phyloP scores from a whole-genome alignment of 2,329 filamentous ascomycete genomes.

The Nothomitra cinnamomea region DNA sequence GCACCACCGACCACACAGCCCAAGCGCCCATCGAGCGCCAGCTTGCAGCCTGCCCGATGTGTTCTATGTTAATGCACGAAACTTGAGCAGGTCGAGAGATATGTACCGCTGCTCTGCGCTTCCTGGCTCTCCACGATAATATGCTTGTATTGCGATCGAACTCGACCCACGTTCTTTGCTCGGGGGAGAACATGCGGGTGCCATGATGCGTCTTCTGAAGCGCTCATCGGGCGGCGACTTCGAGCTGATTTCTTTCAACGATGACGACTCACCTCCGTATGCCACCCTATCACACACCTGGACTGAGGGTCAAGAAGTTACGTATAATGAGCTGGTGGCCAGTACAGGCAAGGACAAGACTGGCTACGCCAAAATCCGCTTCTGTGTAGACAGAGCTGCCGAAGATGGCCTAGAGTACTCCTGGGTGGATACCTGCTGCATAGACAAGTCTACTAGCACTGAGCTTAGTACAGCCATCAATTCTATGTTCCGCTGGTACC shows the following conservation, averaged over 20 bases:
- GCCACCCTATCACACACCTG: neutral
- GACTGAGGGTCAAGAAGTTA: neutral
- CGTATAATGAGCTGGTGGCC: neutral
- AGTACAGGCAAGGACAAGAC: neutral
- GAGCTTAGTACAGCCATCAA: conserved; percentile 5
- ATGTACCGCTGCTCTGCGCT: no score
- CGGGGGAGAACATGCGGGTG: no score
- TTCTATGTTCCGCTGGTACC: conserved; percentile 4
- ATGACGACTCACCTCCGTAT: neutral
- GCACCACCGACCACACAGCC: no score
- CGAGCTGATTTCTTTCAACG: neutral
- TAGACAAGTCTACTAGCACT: neutral
- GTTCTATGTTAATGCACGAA: no score
- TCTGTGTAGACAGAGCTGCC: neutral
- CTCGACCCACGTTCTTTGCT: no score
- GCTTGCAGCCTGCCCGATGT: no score
- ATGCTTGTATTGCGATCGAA: no score
- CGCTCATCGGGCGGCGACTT: neutral
- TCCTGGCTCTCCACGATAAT: no score
- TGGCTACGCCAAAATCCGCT: neutral
- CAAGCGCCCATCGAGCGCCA: no score
- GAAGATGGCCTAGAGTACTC: neutral
- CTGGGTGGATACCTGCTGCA: conserved; percentile 3
- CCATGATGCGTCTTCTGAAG: neutral
- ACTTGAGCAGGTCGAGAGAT: no score